A percentile compares a stretch with the other conserved stretches of the same genome.
phyloP scores from a whole-genome alignment of 2,329 filamentous ascomycete species.

The Coleophoma eucalyptorum region DNA sequence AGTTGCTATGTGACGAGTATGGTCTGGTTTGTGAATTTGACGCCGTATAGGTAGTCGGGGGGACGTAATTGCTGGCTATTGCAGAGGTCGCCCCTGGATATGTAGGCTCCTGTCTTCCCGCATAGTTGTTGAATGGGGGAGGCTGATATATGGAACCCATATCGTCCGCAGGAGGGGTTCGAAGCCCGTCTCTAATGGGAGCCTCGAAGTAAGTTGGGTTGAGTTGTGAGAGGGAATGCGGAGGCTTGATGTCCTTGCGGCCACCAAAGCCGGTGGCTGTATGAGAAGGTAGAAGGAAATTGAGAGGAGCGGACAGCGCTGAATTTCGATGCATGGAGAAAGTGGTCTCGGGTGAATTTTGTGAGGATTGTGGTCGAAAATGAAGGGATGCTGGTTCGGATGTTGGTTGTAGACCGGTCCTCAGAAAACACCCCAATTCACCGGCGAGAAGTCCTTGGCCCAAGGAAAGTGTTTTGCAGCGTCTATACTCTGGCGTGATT shows the following conservation, averaged over 20 bases:
- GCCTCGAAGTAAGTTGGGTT: slow-evolving; percentile 18
- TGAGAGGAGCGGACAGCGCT: slow-evolving; percentile 22
- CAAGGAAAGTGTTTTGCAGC: too few relatives aligned
- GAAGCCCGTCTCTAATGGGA: slow-evolving; percentile 34
- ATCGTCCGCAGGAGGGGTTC: slow-evolving; percentile 47
- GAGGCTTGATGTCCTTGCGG: slow-evolving; percentile 14
- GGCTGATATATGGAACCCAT: slow-evolving; percentile 49
- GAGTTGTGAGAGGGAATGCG: slow-evolving; percentile 10
- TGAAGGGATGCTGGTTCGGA: not conserved
- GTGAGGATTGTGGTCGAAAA: not conserved
- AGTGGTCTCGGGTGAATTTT: not conserved
- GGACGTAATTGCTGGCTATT: slow-evolving; percentile 7
- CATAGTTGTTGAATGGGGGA: slow-evolving; percentile 41
- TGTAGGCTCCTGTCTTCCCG: slow-evolving; percentile 33
- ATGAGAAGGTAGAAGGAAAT: slow-evolving; percentile 20
- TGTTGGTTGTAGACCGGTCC: not conserved
- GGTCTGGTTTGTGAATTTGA: slow-evolving; percentile 6
- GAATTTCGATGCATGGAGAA: slow-evolving; percentile 29
- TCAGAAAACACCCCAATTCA: not conserved
- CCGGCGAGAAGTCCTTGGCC: not conserved
- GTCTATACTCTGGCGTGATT: too few relatives aligned
- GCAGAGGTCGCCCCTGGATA: slow-evolving; percentile 12
- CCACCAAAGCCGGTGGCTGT: slow-evolving; percentile 15
- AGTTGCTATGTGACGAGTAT: slow-evolving; percentile 13
- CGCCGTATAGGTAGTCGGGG: slow-evolving; percentile 5